A percentile compares a stretch with the other conserved stretches of the same genome.
Evolutionary conservation across 2,329 filamentous ascomycete species (phyloP).

Genomic region (Parastagonospora avenae): DNA sequence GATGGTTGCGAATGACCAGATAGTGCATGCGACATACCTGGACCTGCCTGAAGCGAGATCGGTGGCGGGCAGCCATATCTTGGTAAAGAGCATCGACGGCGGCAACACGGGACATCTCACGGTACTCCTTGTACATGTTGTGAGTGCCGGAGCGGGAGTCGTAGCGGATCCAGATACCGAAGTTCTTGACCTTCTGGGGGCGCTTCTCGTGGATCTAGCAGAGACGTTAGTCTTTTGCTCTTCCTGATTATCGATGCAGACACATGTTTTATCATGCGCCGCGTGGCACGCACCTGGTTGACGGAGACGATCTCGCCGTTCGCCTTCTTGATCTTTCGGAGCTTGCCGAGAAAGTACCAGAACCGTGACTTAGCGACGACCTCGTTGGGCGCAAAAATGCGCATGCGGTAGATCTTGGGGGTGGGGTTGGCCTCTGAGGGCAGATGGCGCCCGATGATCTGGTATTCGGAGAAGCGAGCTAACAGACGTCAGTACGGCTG

Average conservation of each 20-base stretch:
- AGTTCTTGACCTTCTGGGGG: conserved; percentile 99
- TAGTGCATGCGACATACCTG: conserved; percentile 70
- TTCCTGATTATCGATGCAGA: neutral
- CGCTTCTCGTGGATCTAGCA: conserved; percentile 95
- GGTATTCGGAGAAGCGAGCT: conserved; percentile 99
- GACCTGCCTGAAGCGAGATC: conserved; percentile 95
- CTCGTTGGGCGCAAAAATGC: conserved; percentile 97
- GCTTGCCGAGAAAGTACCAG: conserved; percentile 99
- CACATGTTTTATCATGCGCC: neutral
- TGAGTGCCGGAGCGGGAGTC: conserved; percentile 99
- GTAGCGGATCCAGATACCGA: conserved; percentile 99
- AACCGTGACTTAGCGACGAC: conserved; percentile 99
- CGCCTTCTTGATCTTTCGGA: conserved; percentile 99
- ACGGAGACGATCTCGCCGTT: conserved; percentile 98
- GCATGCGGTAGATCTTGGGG: conserved; percentile 99
- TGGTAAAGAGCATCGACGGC: conserved; percentile 97
- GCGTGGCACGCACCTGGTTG: conserved; percentile 76
- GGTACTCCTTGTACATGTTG: conserved; percentile 99
- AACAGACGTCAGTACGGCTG: conserved; percentile 42
- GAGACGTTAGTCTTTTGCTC: conserved; percentile 16
- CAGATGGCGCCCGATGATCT: conserved; percentile 99
- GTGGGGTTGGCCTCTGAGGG: conserved; percentile 96
- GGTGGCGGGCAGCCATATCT: conserved; percentile 99
- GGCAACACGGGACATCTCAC: conserved; percentile 94
- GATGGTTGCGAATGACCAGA: neutral